Conservation (phyloP, 2,329 filamentous ascomycete species). For the Epichloe festucae region DNA sequence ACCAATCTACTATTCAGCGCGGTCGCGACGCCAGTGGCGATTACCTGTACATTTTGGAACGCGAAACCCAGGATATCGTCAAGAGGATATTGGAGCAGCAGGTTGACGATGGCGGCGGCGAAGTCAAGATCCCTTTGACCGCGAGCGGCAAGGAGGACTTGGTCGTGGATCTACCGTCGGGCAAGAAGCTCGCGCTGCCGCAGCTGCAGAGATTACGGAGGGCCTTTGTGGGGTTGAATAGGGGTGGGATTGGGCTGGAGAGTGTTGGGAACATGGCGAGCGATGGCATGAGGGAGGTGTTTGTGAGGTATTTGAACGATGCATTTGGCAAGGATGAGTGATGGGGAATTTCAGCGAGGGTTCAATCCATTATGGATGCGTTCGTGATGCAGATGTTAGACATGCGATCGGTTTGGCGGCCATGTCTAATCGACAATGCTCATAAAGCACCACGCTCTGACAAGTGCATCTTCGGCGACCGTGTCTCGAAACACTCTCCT, state of each 20-base stretch:
- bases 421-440: background rate
- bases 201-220: slow-evolving; percentile 66
- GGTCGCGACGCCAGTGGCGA: slow-evolving; percentile 52
- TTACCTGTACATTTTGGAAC: slow-evolving; percentile 70
- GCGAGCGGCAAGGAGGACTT: slow-evolving; percentile 31
- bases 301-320: slow-evolving; percentile 55
- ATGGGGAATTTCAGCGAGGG: background rate
- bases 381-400: background rate
- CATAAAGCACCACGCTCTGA: background rate
- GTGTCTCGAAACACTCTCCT: background rate
- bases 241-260: slow-evolving; percentile 52
- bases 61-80: slow-evolving; percentile 65
- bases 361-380: background rate
- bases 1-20: slow-evolving; percentile 58
- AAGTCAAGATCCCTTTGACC: slow-evolving; percentile 35
- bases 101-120: slow-evolving; percentile 52
- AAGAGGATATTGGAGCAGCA: slow-evolving; percentile 56
- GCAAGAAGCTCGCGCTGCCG: slow-evolving; percentile 53
- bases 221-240: slow-evolving; percentile 65
- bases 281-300: slow-evolving; percentile 45
- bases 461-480: background rate
- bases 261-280: slow-evolving; percentile 39
- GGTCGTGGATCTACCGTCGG: slow-evolving; percentile 48
- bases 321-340: slow-evolving; percentile 44
- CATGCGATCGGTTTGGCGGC: no score